A percentile compares a stretch with the other conserved stretches of the same genome.
phyloP scores from a whole-genome alignment of 176 grass and related monocot species.

The Triticum monococcum region DNA sequence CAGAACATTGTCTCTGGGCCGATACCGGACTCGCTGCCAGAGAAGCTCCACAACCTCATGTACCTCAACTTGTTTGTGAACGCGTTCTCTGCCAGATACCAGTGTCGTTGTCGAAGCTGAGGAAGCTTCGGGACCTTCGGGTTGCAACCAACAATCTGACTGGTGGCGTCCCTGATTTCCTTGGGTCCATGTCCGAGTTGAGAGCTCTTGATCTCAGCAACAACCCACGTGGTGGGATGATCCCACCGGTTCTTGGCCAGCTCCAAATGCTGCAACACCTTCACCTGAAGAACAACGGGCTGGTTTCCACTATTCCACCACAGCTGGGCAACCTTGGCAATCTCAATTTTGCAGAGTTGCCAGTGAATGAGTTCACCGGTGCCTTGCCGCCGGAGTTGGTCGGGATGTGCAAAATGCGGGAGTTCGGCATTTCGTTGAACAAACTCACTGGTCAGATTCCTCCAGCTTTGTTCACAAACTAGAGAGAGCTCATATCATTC shows the following conservation, averaged over 20 bases:
- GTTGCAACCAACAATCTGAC: constrained; percentile 5
- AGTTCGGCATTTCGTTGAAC: neutral
- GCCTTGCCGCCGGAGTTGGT: neutral
- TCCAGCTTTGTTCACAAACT: neutral
- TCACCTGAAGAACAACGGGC: neutral
- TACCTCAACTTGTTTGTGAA: neutral
- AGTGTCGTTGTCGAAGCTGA: neutral
- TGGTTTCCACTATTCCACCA: constrained; percentile 32
- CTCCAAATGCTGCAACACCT: constrained; percentile 29
- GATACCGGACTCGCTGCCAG: too few species aligned
- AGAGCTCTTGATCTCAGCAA: constrained; percentile 26
- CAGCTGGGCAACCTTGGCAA: constrained; percentile 29
- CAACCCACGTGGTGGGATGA: constrained; percentile 23
- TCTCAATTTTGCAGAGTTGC: constrained; percentile 19
- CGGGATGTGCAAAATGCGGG: neutral
- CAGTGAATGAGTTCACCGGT: neutral
- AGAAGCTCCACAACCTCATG: too few species aligned
- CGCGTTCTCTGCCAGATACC: neutral
- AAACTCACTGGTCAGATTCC: neutral
- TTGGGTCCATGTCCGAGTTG: constrained; percentile 32
- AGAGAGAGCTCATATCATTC: neutral
- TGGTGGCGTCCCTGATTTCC: constrained; percentile 14
- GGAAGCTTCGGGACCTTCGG: constrained; percentile 7
- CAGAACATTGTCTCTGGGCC: too few species aligned
- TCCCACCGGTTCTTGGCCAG: constrained; percentile 24